Evolutionary conservation across 257 asterid species (phyloP).

Genomic region (Solanum habrochaites): DNA sequence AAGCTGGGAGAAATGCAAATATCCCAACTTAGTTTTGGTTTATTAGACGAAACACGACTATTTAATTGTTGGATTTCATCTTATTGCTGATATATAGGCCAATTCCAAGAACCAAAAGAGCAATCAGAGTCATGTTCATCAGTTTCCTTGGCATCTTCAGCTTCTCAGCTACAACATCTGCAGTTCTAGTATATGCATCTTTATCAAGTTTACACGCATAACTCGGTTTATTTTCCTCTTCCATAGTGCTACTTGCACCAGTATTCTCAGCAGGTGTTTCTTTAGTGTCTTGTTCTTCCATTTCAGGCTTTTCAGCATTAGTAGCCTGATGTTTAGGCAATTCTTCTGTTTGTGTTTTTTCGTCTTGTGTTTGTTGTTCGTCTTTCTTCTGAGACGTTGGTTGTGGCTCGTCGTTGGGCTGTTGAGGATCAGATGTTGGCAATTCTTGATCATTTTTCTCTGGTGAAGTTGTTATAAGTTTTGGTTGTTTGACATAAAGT

Average conservation of each 20-base stretch:
- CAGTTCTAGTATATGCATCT: neutral
- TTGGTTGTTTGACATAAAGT: slow-evolving; percentile 44
- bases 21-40: neutral
- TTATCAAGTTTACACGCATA: neutral
- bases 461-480: slow-evolving; percentile 20
- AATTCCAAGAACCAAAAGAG: slow-evolving; percentile 28
- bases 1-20: neutral
- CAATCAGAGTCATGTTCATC: slow-evolving; percentile 13
- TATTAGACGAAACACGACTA: neutral
- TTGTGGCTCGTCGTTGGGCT: neutral
- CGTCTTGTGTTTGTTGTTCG: neutral
- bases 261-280: neutral
- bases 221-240: neutral
- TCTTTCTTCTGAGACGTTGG: neutral
- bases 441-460: slow-evolving; percentile 3
- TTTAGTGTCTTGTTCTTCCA: slow-evolving; percentile 1
- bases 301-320: neutral
- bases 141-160: slow-evolving; percentile 36
- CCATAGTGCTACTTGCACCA: neutral
- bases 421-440: slow-evolving; percentile 8
- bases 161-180: slow-evolving; percentile 15
- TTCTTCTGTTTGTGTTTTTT: neutral
- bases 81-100: slow-evolving; percentile 25
- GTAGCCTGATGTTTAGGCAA: neutral
- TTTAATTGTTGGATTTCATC: slow-evolving; percentile 11